Evolutionary conservation across 192 early-diverging fungal genomes (phyloP), one percentile per base, ranked within the genome.

Genomic region (Obelidium mucronatum): DNA sequence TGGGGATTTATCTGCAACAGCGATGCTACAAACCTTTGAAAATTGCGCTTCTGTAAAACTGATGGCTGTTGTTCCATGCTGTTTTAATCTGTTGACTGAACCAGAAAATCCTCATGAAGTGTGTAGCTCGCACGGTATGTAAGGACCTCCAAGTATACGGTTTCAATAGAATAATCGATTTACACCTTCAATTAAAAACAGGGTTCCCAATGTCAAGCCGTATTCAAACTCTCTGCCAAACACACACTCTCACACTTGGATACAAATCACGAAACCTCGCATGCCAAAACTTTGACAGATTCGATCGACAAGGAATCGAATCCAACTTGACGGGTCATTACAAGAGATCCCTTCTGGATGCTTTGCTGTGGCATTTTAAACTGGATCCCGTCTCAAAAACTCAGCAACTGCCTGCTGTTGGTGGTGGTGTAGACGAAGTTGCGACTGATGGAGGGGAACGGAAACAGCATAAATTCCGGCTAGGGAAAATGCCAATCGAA

Each of bases 51-150:
- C 26, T 3, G 77, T 78, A 3, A 28, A 52, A 39, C 3, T 59
- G 24, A 24, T 78, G 42, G 77, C 69, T 3, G 69, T 78, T 11
- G 77, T 78, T 22, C 77, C 77, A 4, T 78, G 77, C 39, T 78
- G 77, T 40, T 78, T 62, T 37, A 78, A 78, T 33, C 39, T 78
- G 3, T 53, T 78, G 28, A 73, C 77, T 3, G 77, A 78, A 59
- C 69, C 60, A 34, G 33, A 65, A 5, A 1, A 24, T 6, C 56
- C n/a, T 31, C 11, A 8, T 11, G 0, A 59, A 59, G 56, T 59
- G 8, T 59, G n/a, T 24, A 24, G 26, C 8, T 19, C 56, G 26
- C 56, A 31, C 19, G 44, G 44, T 48, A n/a, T n/a, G n/a, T n/a
- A 48, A 48, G 44, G 11, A 15, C 44, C 0, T 48, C 44, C 11